Evolutionary conservation across 1,139 yeast genomes (phyloP), one percentile per base, ranked within the genome.

Genomic region (Yamadazyma atlantica): DNA sequence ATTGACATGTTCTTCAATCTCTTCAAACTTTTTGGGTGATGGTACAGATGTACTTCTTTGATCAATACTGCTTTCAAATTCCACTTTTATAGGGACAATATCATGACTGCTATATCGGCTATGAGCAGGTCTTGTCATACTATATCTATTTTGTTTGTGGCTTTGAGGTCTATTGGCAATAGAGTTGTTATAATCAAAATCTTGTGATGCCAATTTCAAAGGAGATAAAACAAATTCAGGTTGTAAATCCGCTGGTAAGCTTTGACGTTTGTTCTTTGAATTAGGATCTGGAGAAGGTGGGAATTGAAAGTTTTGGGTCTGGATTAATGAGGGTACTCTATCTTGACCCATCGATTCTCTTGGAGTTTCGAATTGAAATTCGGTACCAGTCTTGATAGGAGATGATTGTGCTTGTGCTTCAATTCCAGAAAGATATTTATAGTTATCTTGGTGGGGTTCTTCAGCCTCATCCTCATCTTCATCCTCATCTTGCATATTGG

Each of bases 151-250:
- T 11, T 39, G 42, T 23, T 32, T 37, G 10, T 29, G 13, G n/a
- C 28, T 22, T 14, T 30, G 21, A n/a, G 21, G 12, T 34, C 54
- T 53, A n/a, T 39, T 46, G 8, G 45, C 12, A 23, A 28, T 34
- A 32, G 36, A 28, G 29, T 24, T 27, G 21, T 28, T 28, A 11
- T 28, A 28, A 19, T 43, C 48, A 33, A 36, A 33, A 24, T 43
- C 44, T 18, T 42, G 45, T 2, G 45, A 44, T 11, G 60, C 62
- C 36, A 71, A 53, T 42, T 71, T 71, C 38, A 71, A 60, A 8
- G 77, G 77, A 13, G 74, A 69, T 35, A 69, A 58, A 22, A 70
- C 64, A 51, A 71, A 71, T n/a, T 66, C 69, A 13, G 56, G 58
- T 21, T 59, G 63, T 18, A 55, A 41, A 23, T 57, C 54, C 4